Conservation (phyloP, 2,329 filamentous ascomycete species). For the Fusarium acutatum region DNA sequence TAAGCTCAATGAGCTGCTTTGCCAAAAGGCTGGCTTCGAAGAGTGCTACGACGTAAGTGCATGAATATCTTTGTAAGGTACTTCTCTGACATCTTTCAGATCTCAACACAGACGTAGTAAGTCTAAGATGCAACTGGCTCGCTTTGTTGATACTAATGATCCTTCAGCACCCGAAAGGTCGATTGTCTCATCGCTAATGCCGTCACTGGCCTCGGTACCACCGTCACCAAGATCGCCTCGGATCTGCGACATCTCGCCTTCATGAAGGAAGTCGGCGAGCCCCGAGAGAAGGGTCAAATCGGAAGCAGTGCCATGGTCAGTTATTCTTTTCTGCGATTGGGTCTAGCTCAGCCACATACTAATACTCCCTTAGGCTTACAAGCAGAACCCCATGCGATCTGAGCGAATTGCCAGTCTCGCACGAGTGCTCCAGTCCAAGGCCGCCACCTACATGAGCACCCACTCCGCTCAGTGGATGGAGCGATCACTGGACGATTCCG, state of each 20-base stretch:
- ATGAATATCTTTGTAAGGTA: fast-evolving
- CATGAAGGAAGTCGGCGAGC: not conserved
- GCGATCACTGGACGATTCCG: slow-evolving; percentile 18
- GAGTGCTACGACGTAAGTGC: not conserved
- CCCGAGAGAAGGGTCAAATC: not conserved
- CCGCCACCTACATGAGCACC: slow-evolving; percentile 10
- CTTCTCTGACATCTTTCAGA: fast-evolving
- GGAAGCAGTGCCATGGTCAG: slow-evolving; percentile 8
- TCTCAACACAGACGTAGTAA: not conserved
- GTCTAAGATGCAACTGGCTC: not conserved
- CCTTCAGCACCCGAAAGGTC: not conserved
- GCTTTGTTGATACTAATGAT: fast-evolving
- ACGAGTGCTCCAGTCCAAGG: slow-evolving; percentile 12
- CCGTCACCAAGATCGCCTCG: not conserved
- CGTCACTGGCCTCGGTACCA: not conserved
- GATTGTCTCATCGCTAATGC: not conserved
- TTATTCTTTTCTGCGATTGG: too few relatives aligned
- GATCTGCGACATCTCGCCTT: not conserved
- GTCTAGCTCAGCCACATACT: too few relatives aligned
- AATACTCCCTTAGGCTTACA: not conserved
- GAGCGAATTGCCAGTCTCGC: slow-evolving; percentile 17
- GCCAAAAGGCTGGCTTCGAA: slow-evolving; percentile 5
- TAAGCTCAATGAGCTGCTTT: slow-evolving; percentile 2
- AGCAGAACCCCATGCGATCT: slow-evolving; percentile 25
- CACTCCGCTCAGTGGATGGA: slow-evolving; percentile 23